Evolutionary conservation across 306 rosid species (phyloP).

Genomic region (Lagenaria siceraria): DNA sequence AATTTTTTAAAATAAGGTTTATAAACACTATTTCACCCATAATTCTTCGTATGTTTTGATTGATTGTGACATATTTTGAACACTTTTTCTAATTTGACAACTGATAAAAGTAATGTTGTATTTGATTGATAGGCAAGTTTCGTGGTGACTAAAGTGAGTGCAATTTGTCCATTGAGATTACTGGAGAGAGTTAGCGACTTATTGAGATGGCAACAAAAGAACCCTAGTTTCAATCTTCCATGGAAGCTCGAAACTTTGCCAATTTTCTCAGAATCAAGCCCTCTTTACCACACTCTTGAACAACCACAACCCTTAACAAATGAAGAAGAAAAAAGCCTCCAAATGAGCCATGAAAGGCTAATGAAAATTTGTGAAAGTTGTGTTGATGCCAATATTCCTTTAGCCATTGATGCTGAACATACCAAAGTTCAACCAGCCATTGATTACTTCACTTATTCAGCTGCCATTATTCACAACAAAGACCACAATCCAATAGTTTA

Average conservation of each 20-base stretch:
- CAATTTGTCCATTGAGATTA: slow-evolving; percentile 68
- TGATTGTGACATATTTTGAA: no score
- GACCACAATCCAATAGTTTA: slow-evolving; percentile 36
- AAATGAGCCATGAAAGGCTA: slow-evolving; percentile 40
- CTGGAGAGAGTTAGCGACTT: slow-evolving; percentile 58
- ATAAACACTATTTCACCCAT: no score
- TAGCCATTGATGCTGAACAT: slow-evolving; percentile 74
- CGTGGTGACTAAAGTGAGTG: slow-evolving; percentile 59
- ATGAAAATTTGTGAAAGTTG: slow-evolving; percentile 41
- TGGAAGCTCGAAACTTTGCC: slow-evolving; percentile 75
- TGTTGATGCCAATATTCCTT: slow-evolving; percentile 37
- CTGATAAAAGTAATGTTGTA: no score
- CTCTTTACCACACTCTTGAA: slow-evolving; percentile 53
- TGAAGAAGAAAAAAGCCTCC: slow-evolving; percentile 59
- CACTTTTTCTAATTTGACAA: no score
- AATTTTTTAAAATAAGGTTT: no score
- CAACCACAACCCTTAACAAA: slow-evolving; percentile 44
- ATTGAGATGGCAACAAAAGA: slow-evolving; percentile 71
- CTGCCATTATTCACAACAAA: slow-evolving; percentile 48
- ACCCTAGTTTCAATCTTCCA: slow-evolving; percentile 52
- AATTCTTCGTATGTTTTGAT: no score
- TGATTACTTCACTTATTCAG: slow-evolving; percentile 69
- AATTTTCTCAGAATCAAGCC: slow-evolving; percentile 45
- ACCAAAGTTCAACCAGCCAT: slow-evolving; percentile 77
- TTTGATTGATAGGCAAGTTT: neutral